Evolutionary conservation across 306 rosid genomes (phyloP), one percentile per base, ranked within the genome.

Genomic region (Rubus idaeus): DNA sequence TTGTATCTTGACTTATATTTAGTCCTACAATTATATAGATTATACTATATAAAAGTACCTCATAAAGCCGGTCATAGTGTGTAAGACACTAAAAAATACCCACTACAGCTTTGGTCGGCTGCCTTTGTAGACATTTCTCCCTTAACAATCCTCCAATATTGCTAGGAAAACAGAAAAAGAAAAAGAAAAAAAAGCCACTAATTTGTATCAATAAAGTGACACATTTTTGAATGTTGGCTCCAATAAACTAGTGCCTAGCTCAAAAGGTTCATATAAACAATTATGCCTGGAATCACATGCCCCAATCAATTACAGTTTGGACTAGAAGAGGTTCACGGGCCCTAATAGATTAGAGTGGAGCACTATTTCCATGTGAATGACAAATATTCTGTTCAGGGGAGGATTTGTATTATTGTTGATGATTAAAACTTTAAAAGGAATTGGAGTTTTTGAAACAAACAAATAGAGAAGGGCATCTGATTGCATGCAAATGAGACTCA

Each of bases 271-370:
- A 60, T 5, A 60, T 26, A 60, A 30, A 60, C 60, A 60, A 21
- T 51, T 14, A 10, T 66, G 70, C 73, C 8, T 40, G 47, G 75
- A 68, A 62, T 74, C 84, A 60, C 84, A 77, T 73, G 75, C 57
- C 40, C 49, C 47, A 21, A 75, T 78, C 76, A n/a, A 75, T 71
- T 75, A 4, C 52, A 70, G 13, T 44, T 68, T 68, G 68, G 75
- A 72, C 74, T 69, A 57, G 12, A 23, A 46, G 45, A 42, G 56
- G 64, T 52, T 84, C 85, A 80, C 83, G 85, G 83, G 69, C 65
- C 56, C 78, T 37, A 71, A 10, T 66, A 5, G 23, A 3, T 67
- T 23, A 37, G 11, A 46, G 37, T 69, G 45, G 35, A 52, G 21
- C 68, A 77, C 75, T 80, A 62, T 77, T 76, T 71, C 72, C 69